Conservation (phyloP, 768 basidiomycete species). For the Gymnopilus dilepis region DNA sequence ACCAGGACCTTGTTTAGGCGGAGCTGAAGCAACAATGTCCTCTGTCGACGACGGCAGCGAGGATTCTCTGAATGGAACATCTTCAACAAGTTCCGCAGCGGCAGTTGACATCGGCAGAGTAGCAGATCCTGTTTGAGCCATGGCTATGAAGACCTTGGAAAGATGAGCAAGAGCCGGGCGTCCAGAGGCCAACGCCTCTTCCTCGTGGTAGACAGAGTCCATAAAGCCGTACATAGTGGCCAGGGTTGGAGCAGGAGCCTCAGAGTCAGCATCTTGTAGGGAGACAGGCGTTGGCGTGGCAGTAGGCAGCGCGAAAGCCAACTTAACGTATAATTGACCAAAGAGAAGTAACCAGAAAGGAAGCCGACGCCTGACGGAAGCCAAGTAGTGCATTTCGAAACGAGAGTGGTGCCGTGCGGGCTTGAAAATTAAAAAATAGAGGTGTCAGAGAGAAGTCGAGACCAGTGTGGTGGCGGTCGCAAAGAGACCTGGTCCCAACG, state of each 20-base stretch:
- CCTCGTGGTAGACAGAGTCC: constrained; percentile 6
- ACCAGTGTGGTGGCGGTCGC: constrained; percentile 1
- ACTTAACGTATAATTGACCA: background rate
- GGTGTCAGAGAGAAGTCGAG: background rate
- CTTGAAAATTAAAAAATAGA: constrained; percentile 14
- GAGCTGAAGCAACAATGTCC: constrained; percentile 1
- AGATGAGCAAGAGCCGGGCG: constrained; percentile 10
- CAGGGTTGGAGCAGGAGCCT: constrained; percentile 11
- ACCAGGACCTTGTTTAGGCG: constrained; percentile 21
- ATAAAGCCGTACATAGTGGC: constrained; percentile 22
- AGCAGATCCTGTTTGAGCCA: constrained; percentile 10
- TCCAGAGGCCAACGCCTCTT: background rate
- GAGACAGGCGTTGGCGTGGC: background rate
- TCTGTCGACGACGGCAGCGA: constrained; percentile 8
- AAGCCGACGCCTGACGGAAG: background rate
- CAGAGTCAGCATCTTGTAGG: too few species aligned
- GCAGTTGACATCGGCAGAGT: background rate
- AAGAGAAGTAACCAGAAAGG: constrained; percentile 6
- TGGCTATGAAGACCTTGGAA: constrained; percentile 20
- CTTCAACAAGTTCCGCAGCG: background rate
- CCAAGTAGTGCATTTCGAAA: background rate
- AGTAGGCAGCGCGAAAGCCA: constrained; percentile 16
- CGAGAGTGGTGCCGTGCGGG: constrained; percentile 24
- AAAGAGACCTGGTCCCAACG: background rate
- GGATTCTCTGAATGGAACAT: background rate